Evolutionary conservation across 2,329 filamentous ascomycete species (phyloP).

Genomic region (Colletotrichum spaethianum): DNA sequence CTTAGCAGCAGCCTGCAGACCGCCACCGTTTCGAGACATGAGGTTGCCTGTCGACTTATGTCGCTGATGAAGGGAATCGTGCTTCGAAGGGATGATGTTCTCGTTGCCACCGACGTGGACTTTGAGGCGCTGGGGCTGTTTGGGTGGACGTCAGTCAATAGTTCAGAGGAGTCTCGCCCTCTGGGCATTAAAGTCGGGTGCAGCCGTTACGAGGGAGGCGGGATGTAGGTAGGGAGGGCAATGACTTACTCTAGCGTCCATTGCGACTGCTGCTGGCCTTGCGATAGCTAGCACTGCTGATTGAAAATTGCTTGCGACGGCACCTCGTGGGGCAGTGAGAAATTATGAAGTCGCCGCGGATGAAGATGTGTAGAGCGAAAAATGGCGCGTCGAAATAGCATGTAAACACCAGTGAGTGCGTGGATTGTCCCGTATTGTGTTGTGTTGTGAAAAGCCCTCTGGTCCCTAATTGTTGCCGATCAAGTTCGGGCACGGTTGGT

Average conservation of each 20-base stretch:
- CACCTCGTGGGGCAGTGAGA: constrained; percentile 5
- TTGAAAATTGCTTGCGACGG: constrained; percentile 28
- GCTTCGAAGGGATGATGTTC: constrained; percentile 71
- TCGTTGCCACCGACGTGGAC: constrained; percentile 75
- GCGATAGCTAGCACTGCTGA: constrained; percentile 32
- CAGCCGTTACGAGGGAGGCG: constrained; percentile 24
- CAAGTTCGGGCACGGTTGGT: constrained; percentile 9
- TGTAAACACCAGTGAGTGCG: constrained; percentile 25
- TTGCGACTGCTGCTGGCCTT: constrained; percentile 34
- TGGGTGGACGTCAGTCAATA: constrained; percentile 26
- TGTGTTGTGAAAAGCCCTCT: constrained; percentile 2
- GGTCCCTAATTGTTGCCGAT: constrained; percentile 9
- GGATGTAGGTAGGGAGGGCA: constrained; percentile 1
- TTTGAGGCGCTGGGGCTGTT: constrained; percentile 57
- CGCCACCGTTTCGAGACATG: constrained; percentile 65
- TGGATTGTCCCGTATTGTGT: constrained; percentile 3
- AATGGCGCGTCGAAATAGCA: constrained; percentile 31
- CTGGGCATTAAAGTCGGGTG: not conserved
- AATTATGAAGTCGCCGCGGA: constrained; percentile 32
- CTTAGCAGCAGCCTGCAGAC: constrained; percentile 77
- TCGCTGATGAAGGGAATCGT: constrained; percentile 80
- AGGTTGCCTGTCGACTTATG: constrained; percentile 84
- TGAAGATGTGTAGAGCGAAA: constrained; percentile 35
- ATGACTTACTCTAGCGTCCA: constrained; percentile 44
- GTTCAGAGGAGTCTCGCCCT: constrained; percentile 7